Evolutionary conservation across 148 eudicot genomes (phyloP), one percentile per base, ranked within the genome.

Genomic region (Fallopia convolvulus): DNA sequence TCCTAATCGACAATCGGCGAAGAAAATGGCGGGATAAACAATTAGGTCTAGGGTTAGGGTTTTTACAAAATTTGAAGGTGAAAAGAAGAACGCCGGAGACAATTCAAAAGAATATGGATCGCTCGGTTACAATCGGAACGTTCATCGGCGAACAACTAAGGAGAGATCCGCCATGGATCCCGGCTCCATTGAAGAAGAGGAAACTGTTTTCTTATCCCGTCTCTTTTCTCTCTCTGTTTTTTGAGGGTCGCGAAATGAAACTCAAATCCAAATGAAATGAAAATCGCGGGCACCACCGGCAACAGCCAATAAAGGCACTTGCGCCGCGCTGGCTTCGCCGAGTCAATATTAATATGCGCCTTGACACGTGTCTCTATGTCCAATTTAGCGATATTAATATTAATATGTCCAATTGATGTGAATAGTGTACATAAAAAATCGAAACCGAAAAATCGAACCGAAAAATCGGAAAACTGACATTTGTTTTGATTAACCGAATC

Each of bases 41-140:
- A 10, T 41, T 48, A 50, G 8, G 21, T 10, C 63, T 56, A 75
- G 68, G 77, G 77, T 74, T 74, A 74, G 77, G 61, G 77, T 56
- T 53, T 75, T 33, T 41, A 74, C 39, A 15, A 50, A n/a, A 39
- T 2, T 6, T 17, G 18, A 71, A 40, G 1, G n/a, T 6, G 20
- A 0, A 2, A 1, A 10, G 41, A 65, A 65, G 10, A 42, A 15
- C 20, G 46, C 0, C 17, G 32, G 52, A 44, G 15, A 46, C 3
- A 17, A 15, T 10, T 63, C 47, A 23, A 40, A 26, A 2, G 9
- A 8, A 20, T 5, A 36, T 21, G 46, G 55, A 73, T 46, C 52
- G 53, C 46, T 73, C 50, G 74, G 3, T 8, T 41, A 4, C 11
- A 8, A 2, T 10, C 15, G 20, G 5, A 23, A 6, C 30, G 42